A percentile compares a stretch with the other conserved stretches of the same genome.
Evolutionary conservation across 441 rosid genomes (phyloP).

Genomic region (Theobroma grandiflorum): DNA sequence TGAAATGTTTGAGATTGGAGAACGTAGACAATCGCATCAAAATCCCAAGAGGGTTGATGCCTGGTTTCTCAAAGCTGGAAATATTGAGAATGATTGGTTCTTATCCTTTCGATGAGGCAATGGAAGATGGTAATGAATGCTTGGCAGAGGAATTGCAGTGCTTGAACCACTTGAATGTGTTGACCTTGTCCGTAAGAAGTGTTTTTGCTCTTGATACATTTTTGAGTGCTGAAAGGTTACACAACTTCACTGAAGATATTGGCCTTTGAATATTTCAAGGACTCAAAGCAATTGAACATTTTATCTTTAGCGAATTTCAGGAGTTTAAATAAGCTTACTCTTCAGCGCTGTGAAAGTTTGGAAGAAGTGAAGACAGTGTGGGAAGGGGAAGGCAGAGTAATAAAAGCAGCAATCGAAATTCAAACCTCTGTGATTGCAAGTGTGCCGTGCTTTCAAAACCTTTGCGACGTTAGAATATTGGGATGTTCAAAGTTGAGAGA

Average conservation of each 20-base stretch:
- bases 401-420: neutral
- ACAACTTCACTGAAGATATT: conserved; percentile 14
- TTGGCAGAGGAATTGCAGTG: conserved; percentile 34
- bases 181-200: conserved; percentile 8
- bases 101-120: neutral
- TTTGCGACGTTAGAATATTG: too few relatives aligned
- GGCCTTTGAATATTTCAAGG: neutral
- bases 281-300: conserved; percentile 18
- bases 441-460: conserved; percentile 21
- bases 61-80: conserved; percentile 26
- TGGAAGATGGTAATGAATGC: neutral
- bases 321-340: conserved; percentile 13
- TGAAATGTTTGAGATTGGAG: conserved; percentile 41
- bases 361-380: conserved; percentile 2
- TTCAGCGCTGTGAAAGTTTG: neutral
- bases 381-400: neutral
- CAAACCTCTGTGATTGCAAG: neutral
- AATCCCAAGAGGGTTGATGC: conserved; percentile 26
- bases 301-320: conserved; percentile 16
- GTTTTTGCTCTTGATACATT: conserved; percentile 25
- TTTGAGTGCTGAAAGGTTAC: conserved; percentile 22
- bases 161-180: conserved; percentile 31
- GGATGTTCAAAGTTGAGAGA: conserved; percentile 19
- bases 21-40: neutral
- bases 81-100: conserved; percentile 28